Evolutionary conservation across 805 yeast species (phyloP), one percentile per base, ranked within the genome.

Genomic region (Wickerhamiella bombiphila): DNA sequence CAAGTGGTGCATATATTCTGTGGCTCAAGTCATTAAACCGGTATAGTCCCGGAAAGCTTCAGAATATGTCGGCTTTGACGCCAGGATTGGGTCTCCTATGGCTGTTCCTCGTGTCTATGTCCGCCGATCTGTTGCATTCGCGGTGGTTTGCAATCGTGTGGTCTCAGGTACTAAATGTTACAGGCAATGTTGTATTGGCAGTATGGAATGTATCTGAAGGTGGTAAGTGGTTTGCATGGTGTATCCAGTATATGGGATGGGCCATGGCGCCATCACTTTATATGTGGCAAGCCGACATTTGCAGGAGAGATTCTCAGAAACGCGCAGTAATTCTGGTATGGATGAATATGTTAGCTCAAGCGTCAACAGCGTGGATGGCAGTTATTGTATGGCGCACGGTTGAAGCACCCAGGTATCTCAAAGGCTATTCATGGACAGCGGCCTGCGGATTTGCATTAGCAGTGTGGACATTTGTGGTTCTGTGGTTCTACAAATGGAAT

Each of bases 181-280:
- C 63, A 3, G 74, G 76, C 14, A 68, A 69, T 43, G 57, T 65
- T 8, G 58, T 73, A 30, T 55, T 73, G 37, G 71, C 76, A 2
- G 67, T 64, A 7, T 73, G 79, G 78, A 34, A 66, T 34, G 69
- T 73, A 6, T 62, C 68, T 2, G 70, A 69, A 45, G 46, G 63
- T 6, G 73, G 72, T 4, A 72, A 69, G 47, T 71, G 76, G 75
- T 72, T 69, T 56, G 79, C 74, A 1, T 73, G 64, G 55, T 62
- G 70, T 48, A 52, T 71, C 29, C 73, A 68, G 42, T 72, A 70
- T 51, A 64, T 67, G 40, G 75, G 74, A 5, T 66, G 74, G 70
- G 72, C 76, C 8, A 68, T 67, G 66, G 75, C 78, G 1, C 72
- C 77, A 0, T 72, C 69, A 1, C 52, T 71, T 13, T 73, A 72